Evolutionary conservation across 2,329 filamentous ascomycete species (phyloP).

Genomic region (Polychaeton citri): DNA sequence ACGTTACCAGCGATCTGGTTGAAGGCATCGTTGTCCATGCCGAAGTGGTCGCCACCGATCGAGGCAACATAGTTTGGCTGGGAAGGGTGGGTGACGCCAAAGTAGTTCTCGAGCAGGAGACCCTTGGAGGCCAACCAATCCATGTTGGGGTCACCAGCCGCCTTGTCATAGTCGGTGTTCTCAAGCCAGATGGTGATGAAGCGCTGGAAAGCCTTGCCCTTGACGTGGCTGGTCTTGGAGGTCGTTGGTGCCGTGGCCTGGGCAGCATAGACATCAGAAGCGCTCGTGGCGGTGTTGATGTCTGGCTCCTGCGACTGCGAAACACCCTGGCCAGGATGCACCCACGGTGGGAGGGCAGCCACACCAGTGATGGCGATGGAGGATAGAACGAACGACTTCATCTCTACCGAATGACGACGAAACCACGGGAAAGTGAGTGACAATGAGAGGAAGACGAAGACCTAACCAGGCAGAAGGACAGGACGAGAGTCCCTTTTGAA

Average conservation of each 20-base stretch:
- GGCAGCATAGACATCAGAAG: slow-evolving; percentile 40
- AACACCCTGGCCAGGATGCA: neutral
- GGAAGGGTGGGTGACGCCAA: slow-evolving; percentile 52
- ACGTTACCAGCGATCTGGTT: slow-evolving; percentile 30
- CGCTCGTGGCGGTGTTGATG: slow-evolving; percentile 36
- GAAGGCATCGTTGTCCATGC: slow-evolving; percentile 56
- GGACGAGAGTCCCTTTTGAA: too few relatives aligned
- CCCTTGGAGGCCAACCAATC: slow-evolving; percentile 46
- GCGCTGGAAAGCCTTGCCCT: slow-evolving; percentile 60
- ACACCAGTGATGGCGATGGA: slow-evolving; percentile 16
- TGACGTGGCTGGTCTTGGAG: slow-evolving; percentile 49
- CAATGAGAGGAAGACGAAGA: too few relatives aligned
- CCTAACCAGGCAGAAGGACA: too few relatives aligned
- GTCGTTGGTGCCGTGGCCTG: slow-evolving; percentile 47
- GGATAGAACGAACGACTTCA: neutral
- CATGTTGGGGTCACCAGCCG: slow-evolving; percentile 49
- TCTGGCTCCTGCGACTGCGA: slow-evolving; percentile 12
- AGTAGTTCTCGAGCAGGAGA: slow-evolving; percentile 43
- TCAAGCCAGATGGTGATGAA: slow-evolving; percentile 65
- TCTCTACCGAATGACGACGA: too few relatives aligned
- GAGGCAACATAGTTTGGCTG: slow-evolving; percentile 64
- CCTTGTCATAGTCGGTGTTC: slow-evolving; percentile 57
- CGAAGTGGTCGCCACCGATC: slow-evolving; percentile 59
- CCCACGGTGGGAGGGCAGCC: slow-evolving; percentile 10
- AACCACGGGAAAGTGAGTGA: too few relatives aligned